A percentile compares a stretch with the other conserved stretches of the same genome.
These are phyloP conservation scores for Olyra latifolia DNA, from an alignment of 176 grass and related monocot species.

Conservation along the genomic window DNA sequence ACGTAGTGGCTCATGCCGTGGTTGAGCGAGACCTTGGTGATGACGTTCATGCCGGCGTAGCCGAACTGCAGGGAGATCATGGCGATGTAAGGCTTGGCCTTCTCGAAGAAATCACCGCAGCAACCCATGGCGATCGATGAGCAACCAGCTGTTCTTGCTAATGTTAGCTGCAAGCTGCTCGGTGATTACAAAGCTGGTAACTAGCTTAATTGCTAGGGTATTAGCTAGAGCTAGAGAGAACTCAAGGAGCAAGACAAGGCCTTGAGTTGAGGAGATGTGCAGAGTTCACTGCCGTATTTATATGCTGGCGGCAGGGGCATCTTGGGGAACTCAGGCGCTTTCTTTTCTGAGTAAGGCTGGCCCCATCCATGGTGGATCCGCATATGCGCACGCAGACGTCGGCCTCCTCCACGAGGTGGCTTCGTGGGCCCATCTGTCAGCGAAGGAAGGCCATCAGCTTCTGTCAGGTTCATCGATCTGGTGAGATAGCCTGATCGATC, in stretches of 20 bases:
- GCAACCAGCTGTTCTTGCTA: not conserved
- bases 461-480: not conserved
- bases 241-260: slow-evolving; percentile 46
- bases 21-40: slow-evolving; percentile 92
- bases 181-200: not conserved
- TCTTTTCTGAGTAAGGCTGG: not conserved
- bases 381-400: slow-evolving; percentile 29
- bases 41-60: slow-evolving; percentile 96
- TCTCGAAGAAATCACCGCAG: slow-evolving; percentile 56
- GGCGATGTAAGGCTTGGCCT: slow-evolving; percentile 80
- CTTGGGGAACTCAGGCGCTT: not conserved
- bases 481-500: not conserved
- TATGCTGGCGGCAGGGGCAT: slow-evolving; percentile 17
- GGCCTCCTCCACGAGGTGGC: slow-evolving; percentile 28
- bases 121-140: slow-evolving; percentile 35
- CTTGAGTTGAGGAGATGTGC: slow-evolving; percentile 53
- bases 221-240: slow-evolving; percentile 33
- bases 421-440: slow-evolving; percentile 1
- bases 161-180: not conserved
- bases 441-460: not conserved
- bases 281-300: slow-evolving; percentile 9
- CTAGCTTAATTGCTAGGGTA: not conserved
- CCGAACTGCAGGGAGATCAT: slow-evolving; percentile 94
- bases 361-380: slow-evolving; percentile 20
- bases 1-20: slow-evolving; percentile 96